phyloP scores from a whole-genome alignment of 2,329 filamentous ascomycete genomes.

The Fusarium succisae region DNA sequence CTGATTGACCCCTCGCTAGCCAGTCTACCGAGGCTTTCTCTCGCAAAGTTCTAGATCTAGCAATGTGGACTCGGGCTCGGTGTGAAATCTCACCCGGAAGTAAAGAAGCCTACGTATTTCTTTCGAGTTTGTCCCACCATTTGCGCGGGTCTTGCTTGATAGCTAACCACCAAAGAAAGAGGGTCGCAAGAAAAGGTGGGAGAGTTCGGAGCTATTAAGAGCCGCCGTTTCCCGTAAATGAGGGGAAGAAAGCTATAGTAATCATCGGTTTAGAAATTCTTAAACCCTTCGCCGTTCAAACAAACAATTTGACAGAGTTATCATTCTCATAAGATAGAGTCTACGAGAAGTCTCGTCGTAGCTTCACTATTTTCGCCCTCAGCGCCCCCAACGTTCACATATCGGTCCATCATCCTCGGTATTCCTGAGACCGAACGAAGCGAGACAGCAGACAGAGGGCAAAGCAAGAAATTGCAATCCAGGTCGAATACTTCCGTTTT shows the following conservation, averaged over 20 bases:
- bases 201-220: conserved; percentile 33
- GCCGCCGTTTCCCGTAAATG: conserved; percentile 29
- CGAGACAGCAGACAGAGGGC: not conserved
- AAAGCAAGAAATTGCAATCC: not conserved
- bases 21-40: conserved; percentile 10
- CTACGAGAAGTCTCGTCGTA: not conserved
- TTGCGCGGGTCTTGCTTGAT: conserved; percentile 32
- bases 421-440: not conserved
- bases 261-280: not conserved
- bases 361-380: not conserved
- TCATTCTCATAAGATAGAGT: not conserved
- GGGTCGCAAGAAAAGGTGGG: conserved; percentile 8
- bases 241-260: conserved; percentile 14
- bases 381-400: not conserved
- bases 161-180: conserved; percentile 18
- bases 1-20: not conserved
- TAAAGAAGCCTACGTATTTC: not conserved
- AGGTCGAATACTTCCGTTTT: not conserved
- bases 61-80: conserved; percentile 9
- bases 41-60: not conserved
- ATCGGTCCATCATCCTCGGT: conserved; percentile 2
- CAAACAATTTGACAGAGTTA: not conserved
- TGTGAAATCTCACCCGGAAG: conserved; percentile 1
- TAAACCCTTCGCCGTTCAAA: not conserved
- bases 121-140: conserved; percentile 22